These are phyloP conservation scores for Phytophthora pluvialis DNA, from an alignment of 352 stramenopile species.

Conservation along the genomic window DNA sequence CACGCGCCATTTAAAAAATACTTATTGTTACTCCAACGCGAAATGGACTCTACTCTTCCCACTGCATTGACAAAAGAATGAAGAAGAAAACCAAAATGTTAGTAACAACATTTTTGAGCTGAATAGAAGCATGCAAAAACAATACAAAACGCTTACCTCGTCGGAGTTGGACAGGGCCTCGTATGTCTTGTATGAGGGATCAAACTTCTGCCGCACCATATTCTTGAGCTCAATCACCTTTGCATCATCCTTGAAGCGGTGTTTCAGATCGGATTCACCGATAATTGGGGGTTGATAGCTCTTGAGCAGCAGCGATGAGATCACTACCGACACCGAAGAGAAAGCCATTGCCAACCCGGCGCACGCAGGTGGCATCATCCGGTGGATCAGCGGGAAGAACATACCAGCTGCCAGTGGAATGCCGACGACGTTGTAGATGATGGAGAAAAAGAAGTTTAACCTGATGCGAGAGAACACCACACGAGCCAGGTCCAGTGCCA, in stretches of 20 bases:
- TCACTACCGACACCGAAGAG: conserved; percentile 87
- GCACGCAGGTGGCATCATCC: conserved; percentile 86
- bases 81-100: too few species aligned
- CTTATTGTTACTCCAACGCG: not conserved
- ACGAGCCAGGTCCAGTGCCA: conserved; percentile 81
- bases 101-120: conserved; percentile 1
- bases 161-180: conserved; percentile 63
- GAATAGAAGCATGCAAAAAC: not conserved
- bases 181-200: conserved; percentile 64
- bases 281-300: conserved; percentile 66
- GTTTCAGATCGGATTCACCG: conserved; percentile 30
- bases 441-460: conserved; percentile 90
- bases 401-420: conserved; percentile 87
- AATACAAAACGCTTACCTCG: too few species aligned
- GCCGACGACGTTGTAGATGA: conserved; percentile 87
- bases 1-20: conserved; percentile 9
- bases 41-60: conserved; percentile 25
- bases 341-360: conserved; percentile 89
- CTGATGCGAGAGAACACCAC: conserved; percentile 85
- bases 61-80: conserved; percentile 25
- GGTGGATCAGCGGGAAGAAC: conserved; percentile 86
- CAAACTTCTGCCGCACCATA: conserved; percentile 66
- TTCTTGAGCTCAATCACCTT: conserved; percentile 85
- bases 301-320: conserved; percentile 60
- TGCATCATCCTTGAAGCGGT: conserved; percentile 59